phyloP scores from a whole-genome alignment of 495 filamentous ascomycete genomes.

The Penicillium parvum region DNA sequence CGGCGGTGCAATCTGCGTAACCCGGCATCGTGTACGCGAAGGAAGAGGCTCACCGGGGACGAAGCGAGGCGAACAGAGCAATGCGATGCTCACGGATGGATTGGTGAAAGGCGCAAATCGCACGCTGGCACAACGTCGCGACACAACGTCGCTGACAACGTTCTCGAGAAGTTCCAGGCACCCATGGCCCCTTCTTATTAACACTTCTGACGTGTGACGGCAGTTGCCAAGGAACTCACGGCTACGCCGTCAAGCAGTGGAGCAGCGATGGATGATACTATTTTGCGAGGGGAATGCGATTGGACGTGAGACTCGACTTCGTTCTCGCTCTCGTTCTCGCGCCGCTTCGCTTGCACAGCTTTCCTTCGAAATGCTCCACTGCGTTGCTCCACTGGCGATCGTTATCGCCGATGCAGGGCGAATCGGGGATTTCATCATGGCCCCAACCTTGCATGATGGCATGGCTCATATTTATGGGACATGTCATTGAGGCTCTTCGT shows the following conservation, averaged over 20 bases:
- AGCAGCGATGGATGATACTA: too few relatives aligned
- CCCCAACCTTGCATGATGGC: neutral
- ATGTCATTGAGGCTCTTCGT: neutral
- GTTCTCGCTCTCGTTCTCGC: conserved; percentile 27
- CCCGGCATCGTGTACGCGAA: conserved; percentile 17
- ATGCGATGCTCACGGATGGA: neutral
- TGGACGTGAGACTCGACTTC: conserved; percentile 30
- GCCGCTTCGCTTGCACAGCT: conserved; percentile 6
- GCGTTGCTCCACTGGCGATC: conserved; percentile 2
- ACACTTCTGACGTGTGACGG: too few relatives aligned
- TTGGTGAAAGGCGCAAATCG: too few relatives aligned
- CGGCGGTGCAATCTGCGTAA: conserved; percentile 39
- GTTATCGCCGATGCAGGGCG: conserved; percentile 1
- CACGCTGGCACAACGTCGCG: too few relatives aligned
- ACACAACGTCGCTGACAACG: too few relatives aligned
- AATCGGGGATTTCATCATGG: neutral
- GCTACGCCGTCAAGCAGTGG: too few relatives aligned
- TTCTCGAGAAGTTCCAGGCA: too few relatives aligned
- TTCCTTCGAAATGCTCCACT: too few relatives aligned
- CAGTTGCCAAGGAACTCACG: too few relatives aligned
- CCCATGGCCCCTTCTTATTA: too few relatives aligned
- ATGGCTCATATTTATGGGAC: too few relatives aligned
- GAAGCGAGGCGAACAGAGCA: neutral
- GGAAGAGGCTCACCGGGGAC: neutral
- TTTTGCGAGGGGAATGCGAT: conserved; percentile 17